These are phyloP conservation scores for Iris pallida DNA, from an alignment of 116 monocot genomes.

Conservation along the genomic window DNA sequence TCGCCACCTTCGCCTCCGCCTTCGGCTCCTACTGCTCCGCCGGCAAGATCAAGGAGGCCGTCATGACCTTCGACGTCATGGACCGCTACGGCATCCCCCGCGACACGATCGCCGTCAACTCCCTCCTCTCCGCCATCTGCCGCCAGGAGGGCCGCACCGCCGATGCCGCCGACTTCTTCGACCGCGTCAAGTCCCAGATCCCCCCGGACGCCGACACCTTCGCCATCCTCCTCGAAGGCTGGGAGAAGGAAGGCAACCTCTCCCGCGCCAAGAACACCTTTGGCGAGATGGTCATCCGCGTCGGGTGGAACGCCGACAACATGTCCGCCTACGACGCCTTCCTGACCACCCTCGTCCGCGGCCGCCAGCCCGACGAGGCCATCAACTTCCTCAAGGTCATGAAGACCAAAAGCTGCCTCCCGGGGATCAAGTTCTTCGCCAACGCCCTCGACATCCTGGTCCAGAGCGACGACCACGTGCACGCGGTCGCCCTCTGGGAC, in stretches of 20 bases:
- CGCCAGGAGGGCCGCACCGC: conserved; percentile 19
- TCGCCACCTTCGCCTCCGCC: conserved; percentile 60
- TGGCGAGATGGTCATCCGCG: conserved; percentile 68
- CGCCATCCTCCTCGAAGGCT: conserved; percentile 68
- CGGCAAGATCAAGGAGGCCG: conserved; percentile 60
- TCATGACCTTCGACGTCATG: conserved; percentile 86
- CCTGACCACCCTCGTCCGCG: conserved; percentile 53
- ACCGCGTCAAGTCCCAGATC: conserved; percentile 39
- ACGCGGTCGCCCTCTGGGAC: conserved; percentile 56
- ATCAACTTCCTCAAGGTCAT: conserved; percentile 72
- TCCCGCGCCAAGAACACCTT: conserved; percentile 59
- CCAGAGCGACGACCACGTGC: conserved; percentile 21
- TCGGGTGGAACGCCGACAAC: conserved; percentile 58
- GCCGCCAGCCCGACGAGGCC: conserved; percentile 38
- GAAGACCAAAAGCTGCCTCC: conserved; percentile 64
- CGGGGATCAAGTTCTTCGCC: conserved; percentile 67
- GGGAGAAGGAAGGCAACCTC: conserved; percentile 61
- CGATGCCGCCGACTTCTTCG: conserved; percentile 54
- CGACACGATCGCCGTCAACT: conserved; percentile 54
- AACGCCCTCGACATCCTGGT: conserved; percentile 51
- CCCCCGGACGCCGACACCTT: conserved; percentile 63
- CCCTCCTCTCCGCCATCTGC: conserved; percentile 57
- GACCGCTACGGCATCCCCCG: conserved; percentile 60
- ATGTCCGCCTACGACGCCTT: conserved; percentile 67
- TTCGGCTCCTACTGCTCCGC: conserved; percentile 60